Evolutionary conservation across 108 stramenopile genomes (phyloP), one percentile per base, ranked within the genome.

Genomic region (Pelagomonas calceolata): DNA sequence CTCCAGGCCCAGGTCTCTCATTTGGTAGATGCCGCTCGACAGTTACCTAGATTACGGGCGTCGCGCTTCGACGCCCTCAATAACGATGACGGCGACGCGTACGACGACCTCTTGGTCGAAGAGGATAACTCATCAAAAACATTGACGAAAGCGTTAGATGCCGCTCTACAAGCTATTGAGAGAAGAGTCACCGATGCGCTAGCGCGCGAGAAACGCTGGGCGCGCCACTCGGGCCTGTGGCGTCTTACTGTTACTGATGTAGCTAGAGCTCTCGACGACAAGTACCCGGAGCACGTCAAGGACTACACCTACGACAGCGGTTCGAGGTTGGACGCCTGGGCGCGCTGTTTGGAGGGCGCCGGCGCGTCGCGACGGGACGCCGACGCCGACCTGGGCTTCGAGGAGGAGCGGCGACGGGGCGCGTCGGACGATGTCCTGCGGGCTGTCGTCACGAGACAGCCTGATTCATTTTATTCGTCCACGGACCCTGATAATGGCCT

Each of bases 201-300:
- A 30, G 65, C 34, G 26, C 95, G 94, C 79, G 90, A 91, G 60
- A 82, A 78, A 68, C 79, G 85, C 60, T 98, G 98, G 98, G 79
- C 95, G 17, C 92, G 89, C 32, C 97, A 96, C 75, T 95, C 96
- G 74, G 87, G 86, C 43, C 76, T 98, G 36, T 98, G 98, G 98
- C 95, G 96, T 72, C 86, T 94, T 46, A 87, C 86, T 72, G 87
- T 94, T 26, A 70, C 76, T 30, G 88, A 90, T 76, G 88, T 96
- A 36, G 85, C 91, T 15, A 76, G 87, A 12, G 66, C 77, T 29
- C 81, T 96, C 68, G 92, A 89, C 31, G 84, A 80, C 30, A 12
- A 5, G 9, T 43, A 43, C 39, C 39, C 39, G 39, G 39, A 5
- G 39, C 39, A 5, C 9, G 39, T 12, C 9, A 5, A 5, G 9